phyloP scores from a whole-genome alignment of 2,329 filamentous ascomycete genomes.

The Cryphonectria naterciae region DNA sequence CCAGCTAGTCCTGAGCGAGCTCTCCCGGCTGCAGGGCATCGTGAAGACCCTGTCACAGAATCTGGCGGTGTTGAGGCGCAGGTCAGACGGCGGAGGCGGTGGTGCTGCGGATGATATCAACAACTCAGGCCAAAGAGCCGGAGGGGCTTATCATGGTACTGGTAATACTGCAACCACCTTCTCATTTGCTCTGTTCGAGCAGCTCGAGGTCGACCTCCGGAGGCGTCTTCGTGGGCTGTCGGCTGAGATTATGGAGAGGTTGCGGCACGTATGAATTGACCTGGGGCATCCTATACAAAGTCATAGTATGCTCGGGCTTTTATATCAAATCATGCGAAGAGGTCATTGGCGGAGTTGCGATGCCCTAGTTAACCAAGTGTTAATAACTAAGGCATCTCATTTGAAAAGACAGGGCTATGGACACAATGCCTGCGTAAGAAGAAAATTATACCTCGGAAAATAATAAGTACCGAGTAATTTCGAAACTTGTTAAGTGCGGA shows the following conservation, averaged over 20 bases:
- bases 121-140: not conserved
- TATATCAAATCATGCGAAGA: too few relatives aligned
- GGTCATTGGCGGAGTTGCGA: too few relatives aligned
- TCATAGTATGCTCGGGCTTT: not conserved
- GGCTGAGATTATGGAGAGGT: constrained; percentile 28
- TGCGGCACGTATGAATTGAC: constrained; percentile 17
- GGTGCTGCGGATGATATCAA: not conserved
- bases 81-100: not conserved
- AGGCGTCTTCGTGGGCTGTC: constrained; percentile 30
- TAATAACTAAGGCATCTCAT: too few relatives aligned
- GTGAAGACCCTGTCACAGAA: not conserved
- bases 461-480: too few relatives aligned
- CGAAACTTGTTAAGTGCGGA: too few relatives aligned
- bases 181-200: constrained; percentile 31
- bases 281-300: not conserved
- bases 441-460: too few relatives aligned
- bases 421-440: too few relatives aligned
- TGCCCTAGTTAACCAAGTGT: too few relatives aligned
- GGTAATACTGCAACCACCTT: constrained; percentile 9
- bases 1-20: not conserved
- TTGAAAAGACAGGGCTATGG: too few relatives aligned
- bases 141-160: not conserved
- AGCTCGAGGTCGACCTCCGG: constrained; percentile 32
- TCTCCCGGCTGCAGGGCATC: not conserved
- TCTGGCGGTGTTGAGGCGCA: not conserved